Conservation (phyloP, 768 basidiomycete genomes). For the Austroboletus festivus region DNA sequence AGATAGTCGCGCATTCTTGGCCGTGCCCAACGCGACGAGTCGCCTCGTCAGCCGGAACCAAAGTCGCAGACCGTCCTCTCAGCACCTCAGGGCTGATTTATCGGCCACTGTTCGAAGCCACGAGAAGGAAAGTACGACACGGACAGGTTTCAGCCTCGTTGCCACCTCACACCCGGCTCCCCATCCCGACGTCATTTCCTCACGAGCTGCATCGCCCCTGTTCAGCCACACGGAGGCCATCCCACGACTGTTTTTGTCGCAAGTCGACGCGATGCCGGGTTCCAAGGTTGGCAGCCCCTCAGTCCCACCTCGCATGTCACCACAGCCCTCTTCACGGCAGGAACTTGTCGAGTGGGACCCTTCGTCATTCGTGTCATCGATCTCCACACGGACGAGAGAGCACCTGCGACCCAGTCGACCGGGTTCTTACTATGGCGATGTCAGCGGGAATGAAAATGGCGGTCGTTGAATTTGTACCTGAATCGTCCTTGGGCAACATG, state of each 20-base stretch:
- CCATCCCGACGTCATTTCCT: slow-evolving; percentile 26
- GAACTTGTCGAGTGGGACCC: slow-evolving; percentile 23
- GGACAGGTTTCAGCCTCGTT: slow-evolving; percentile 32
- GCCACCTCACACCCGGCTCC: slow-evolving; percentile 21
- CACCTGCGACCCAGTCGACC: slow-evolving; percentile 12
- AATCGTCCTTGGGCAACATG: too few relatives aligned
- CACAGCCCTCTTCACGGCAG: slow-evolving; percentile 30
- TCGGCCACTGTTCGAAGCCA: slow-evolving; percentile 26
- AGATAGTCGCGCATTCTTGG: slow-evolving; percentile 30
- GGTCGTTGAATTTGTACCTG: slow-evolving; percentile 8
- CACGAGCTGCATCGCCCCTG: slow-evolving; percentile 21
- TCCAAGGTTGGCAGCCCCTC: slow-evolving; percentile 16
- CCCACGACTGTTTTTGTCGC: slow-evolving; percentile 20
- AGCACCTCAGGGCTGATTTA: slow-evolving; percentile 29
- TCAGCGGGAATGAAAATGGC: slow-evolving; percentile 31
- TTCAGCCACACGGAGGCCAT: slow-evolving; percentile 17
- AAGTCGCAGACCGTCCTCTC: slow-evolving; percentile 30
- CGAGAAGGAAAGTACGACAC: slow-evolving; percentile 25
- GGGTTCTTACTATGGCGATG: slow-evolving; percentile 27
- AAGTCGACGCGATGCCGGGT: slow-evolving; percentile 10
- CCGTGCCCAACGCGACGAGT: slow-evolving; percentile 26
- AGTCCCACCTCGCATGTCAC: slow-evolving; percentile 23
- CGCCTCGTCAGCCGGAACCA: slow-evolving; percentile 26
- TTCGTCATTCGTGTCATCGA: slow-evolving; percentile 17
- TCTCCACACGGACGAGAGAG: slow-evolving; percentile 19